Percentiles rank a stretch among this genome's conserved stretches.
Evolutionary conservation across 139 green algal genomes (phyloP).

Genomic region (Microglena sp.): DNA sequence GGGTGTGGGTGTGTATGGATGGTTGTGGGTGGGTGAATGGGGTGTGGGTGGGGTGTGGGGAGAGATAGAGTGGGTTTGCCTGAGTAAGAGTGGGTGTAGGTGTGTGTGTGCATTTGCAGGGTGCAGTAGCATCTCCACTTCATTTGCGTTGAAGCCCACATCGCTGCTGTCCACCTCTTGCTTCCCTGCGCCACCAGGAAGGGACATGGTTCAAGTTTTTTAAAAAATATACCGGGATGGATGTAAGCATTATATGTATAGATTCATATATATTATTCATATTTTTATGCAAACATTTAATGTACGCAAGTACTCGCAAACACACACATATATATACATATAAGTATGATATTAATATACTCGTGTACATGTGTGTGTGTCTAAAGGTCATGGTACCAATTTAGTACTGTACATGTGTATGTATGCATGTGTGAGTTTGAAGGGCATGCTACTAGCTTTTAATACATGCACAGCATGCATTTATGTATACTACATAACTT

Average conservation of each 20-base stretch:
- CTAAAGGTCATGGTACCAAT: not conserved
- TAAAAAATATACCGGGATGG: not conserved
- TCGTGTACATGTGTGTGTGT: not conserved
- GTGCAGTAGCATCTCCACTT: not conserved
- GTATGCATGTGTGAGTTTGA: not conserved
- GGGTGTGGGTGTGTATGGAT: too few relatives aligned
- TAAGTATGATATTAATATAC: not conserved
- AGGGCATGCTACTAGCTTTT: too few relatives aligned
- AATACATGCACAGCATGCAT: too few relatives aligned
- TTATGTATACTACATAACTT: too few relatives aligned
- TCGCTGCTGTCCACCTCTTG: not conserved
- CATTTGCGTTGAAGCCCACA: not conserved
- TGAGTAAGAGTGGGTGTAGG: conserved; percentile 6
- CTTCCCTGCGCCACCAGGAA: not conserved
- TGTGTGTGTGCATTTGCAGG: conserved; percentile 2
- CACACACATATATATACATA: conserved; percentile 1
- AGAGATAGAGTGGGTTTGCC: too few relatives aligned
- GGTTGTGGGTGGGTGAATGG: too few relatives aligned
- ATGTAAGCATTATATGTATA: not conserved
- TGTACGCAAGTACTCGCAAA: not conserved
- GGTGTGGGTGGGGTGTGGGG: too few relatives aligned
- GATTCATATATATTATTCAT: not conserved
- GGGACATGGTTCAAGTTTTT: not conserved
- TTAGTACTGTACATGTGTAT: not conserved
- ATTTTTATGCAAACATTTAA: not conserved